Evolutionary conservation across 768 basidiomycete genomes (phyloP).

Genomic region (Chlorophyllum brunneum): DNA sequence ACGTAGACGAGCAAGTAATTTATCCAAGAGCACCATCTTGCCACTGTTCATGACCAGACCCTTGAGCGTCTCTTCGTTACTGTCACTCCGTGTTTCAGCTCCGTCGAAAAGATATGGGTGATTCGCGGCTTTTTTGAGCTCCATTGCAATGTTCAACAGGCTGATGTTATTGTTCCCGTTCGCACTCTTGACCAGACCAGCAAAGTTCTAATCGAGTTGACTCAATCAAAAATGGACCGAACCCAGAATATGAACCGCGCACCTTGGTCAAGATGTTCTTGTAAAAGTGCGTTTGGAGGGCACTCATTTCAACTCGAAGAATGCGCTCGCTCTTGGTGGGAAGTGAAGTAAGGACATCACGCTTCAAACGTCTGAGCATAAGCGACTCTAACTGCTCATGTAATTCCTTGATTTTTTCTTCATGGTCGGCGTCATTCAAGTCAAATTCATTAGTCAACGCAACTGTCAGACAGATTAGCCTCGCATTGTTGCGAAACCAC

Average conservation of each 20-base stretch:
- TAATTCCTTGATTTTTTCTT: slow-evolving; percentile 91
- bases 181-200: slow-evolving; percentile 85
- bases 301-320: slow-evolving; percentile 94
- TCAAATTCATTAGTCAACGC: slow-evolving; percentile 95
- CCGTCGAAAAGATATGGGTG: slow-evolving; percentile 98
- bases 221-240: background rate
- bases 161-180: slow-evolving; percentile 90
- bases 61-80: slow-evolving; percentile 79
- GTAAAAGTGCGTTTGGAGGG: slow-evolving; percentile 96
- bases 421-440: slow-evolving; percentile 88
- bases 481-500: background rate
- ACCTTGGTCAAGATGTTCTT: slow-evolving; percentile 97
- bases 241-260: slow-evolving; percentile 15
- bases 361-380: slow-evolving; percentile 94
- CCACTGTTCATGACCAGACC: slow-evolving; percentile 99
- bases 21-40: slow-evolving; percentile 97
- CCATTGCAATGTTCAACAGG: slow-evolving; percentile 97
- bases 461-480: slow-evolving; percentile 44
- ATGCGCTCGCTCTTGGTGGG: slow-evolving; percentile 99
- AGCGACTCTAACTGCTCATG: slow-evolving; percentile 89
- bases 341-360: slow-evolving; percentile 91
- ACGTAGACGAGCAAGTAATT: slow-evolving; percentile 85
- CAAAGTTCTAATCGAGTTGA: slow-evolving; percentile 67
- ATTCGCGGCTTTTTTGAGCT: slow-evolving; percentile 97
- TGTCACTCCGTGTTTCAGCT: slow-evolving; percentile 64